Evolutionary conservation across 305 asterid genomes (phyloP).

Genomic region (Plantago coronopus): DNA sequence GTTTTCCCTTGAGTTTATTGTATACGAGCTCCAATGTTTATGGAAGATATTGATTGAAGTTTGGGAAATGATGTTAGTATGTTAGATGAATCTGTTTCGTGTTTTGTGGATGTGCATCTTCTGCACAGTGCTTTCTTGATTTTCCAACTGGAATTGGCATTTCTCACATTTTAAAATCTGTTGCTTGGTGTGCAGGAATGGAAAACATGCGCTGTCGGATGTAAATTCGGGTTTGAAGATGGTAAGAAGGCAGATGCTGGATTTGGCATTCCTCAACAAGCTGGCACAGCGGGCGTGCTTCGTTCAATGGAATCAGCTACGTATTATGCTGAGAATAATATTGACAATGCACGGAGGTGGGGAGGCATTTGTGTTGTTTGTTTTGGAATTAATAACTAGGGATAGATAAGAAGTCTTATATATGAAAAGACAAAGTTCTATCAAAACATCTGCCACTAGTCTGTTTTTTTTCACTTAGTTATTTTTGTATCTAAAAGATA

Average conservation of each 20-base stretch:
- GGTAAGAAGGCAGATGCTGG: constrained; percentile 65
- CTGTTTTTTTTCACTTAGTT: background rate
- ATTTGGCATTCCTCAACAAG: constrained; percentile 44
- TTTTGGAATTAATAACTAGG: background rate
- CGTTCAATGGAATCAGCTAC: constrained; percentile 90
- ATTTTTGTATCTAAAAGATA: background rate
- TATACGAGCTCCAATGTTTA: too few relatives aligned
- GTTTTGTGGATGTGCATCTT: too few relatives aligned
- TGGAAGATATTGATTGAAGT: too few relatives aligned
- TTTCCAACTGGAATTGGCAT: too few relatives aligned
- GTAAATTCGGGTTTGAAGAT: constrained; percentile 45
- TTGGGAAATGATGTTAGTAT: too few relatives aligned
- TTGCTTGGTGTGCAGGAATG: constrained; percentile 46
- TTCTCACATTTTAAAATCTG: constrained; percentile 16
- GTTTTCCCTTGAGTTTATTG: too few relatives aligned
- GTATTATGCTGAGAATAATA: constrained; percentile 66
- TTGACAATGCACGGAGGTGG: constrained; percentile 90
- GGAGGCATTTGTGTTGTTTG: constrained; percentile 63
- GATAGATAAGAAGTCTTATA: background rate
- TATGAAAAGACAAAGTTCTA: background rate
- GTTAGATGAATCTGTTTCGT: too few relatives aligned
- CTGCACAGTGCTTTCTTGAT: too few relatives aligned
- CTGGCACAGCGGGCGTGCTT: constrained; percentile 51
- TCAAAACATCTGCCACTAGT: background rate
- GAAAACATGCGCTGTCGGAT: constrained; percentile 72